These are phyloP conservation scores for Fusarium protoensiforme DNA, from an alignment of 2,329 filamentous ascomycete species.

Conservation along the genomic window DNA sequence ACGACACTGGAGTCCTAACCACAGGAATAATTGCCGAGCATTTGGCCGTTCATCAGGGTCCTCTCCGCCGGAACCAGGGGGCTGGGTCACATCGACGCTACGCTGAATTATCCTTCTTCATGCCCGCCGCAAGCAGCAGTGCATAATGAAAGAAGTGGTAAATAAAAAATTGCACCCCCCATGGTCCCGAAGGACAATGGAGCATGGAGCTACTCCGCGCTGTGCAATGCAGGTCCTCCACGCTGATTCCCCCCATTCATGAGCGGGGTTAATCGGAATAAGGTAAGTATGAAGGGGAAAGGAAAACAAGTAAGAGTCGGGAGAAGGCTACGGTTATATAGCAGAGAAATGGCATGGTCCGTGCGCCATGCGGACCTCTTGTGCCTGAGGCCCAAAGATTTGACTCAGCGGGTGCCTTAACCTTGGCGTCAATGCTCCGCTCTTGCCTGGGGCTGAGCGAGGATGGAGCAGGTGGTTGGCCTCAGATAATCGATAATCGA, in stretches of 20 bases:
- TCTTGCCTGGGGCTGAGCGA: not conserved
- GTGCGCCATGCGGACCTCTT: constrained; percentile 1
- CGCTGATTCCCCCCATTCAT: constrained; percentile 55
- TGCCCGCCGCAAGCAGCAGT: constrained; percentile 49
- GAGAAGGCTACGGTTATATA: constrained; percentile 29
- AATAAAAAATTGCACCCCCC: constrained; percentile 62
- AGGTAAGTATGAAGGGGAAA: constrained; percentile 61
- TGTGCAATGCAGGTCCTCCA: constrained; percentile 67
- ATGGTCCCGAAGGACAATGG: constrained; percentile 65
- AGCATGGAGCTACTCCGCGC: constrained; percentile 60
- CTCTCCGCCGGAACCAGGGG: not conserved
- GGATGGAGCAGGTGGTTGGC: not conserved
- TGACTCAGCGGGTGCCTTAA: not conserved
- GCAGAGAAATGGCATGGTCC: not conserved
- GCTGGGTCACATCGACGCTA: not conserved
- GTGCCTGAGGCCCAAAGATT: not conserved
- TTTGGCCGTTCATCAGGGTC: too few species aligned
- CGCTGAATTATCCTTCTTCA: constrained; percentile 53
- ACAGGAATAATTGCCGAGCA: not conserved
- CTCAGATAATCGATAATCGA: not conserved
- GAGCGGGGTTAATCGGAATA: constrained; percentile 56
- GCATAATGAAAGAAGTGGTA: constrained; percentile 57
- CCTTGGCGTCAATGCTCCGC: not conserved
- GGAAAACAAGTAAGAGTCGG: not conserved
- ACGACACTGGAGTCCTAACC: not conserved